Evolutionary conservation across 805 yeast species (phyloP).

Genomic region (Kuraishia ogatae): DNA sequence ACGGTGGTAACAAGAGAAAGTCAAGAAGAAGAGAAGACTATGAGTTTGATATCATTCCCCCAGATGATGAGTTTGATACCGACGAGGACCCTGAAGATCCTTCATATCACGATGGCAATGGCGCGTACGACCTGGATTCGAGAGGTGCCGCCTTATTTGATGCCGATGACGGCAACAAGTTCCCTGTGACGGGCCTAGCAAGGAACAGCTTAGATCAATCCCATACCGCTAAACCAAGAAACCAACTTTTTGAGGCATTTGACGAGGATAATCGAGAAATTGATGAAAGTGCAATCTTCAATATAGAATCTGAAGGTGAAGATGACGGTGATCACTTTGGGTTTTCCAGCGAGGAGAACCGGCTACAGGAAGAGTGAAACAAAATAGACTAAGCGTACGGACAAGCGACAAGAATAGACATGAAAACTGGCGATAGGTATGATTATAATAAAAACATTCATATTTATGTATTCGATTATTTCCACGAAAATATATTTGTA

Average conservation of each 20-base stretch:
- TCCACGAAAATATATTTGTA: no score
- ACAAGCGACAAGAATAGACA: no score
- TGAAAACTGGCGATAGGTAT: neutral
- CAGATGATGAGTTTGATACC: constrained; percentile 34
- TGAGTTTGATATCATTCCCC: constrained; percentile 72
- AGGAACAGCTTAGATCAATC: constrained; percentile 16
- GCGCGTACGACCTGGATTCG: constrained; percentile 3
- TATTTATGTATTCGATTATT: no score
- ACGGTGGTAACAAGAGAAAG: constrained; percentile 27
- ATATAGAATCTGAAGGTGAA: neutral
- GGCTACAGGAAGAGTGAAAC: neutral
- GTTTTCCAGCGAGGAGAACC: neutral
- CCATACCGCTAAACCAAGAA: neutral
- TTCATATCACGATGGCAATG: constrained; percentile 5
- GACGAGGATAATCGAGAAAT: neutral
- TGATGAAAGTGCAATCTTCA: neutral
- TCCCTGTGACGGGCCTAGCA: constrained; percentile 9
- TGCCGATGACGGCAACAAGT: neutral
- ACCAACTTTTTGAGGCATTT: neutral
- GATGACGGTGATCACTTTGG: neutral
- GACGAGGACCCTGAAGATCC: constrained; percentile 21
- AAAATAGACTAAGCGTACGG: neutral
- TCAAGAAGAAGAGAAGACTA: constrained; percentile 58
- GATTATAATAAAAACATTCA: no score
- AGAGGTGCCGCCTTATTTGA: constrained; percentile 5